A percentile compares a stretch with the other conserved stretches of the same genome.
These are phyloP conservation scores for Suhomyces chickasaworum DNA, from an alignment of 1,139 yeast species.

Conservation along the genomic window DNA sequence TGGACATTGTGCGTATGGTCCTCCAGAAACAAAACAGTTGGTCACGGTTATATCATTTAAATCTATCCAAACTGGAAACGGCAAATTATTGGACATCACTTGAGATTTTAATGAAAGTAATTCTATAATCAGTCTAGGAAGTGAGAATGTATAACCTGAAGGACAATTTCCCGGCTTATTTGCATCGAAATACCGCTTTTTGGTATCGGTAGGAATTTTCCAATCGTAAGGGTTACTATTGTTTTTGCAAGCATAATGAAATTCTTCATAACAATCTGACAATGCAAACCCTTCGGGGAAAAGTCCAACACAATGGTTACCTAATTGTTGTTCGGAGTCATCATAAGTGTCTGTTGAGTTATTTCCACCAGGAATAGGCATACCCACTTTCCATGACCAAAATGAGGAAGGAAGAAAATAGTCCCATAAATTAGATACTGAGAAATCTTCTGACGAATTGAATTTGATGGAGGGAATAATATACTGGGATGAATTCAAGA, in stretches of 20 bases:
- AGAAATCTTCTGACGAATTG: not conserved
- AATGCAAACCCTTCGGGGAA: constrained; percentile 55
- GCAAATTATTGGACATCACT: constrained; percentile 21
- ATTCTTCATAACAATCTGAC: constrained; percentile 60
- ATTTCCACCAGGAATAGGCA: constrained; percentile 42
- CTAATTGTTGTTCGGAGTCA: constrained; percentile 31
- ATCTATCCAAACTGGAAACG: constrained; percentile 71
- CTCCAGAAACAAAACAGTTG: constrained; percentile 87
- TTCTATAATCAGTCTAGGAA: constrained; percentile 56
- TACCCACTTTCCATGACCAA: constrained; percentile 74
- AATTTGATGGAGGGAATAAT: constrained; percentile 14
- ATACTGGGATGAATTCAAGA: constrained; percentile 45
- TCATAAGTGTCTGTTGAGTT: constrained; percentile 13
- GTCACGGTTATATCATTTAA: constrained; percentile 73
- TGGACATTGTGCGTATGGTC: constrained; percentile 78
- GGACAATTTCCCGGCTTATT: constrained; percentile 47
- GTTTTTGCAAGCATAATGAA: constrained; percentile 59
- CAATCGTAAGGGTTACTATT: constrained; percentile 45
- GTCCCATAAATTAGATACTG: constrained; percentile 6
- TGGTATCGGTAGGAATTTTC: constrained; percentile 37
- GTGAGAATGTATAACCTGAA: constrained; percentile 48
- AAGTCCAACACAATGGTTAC: constrained; percentile 64
- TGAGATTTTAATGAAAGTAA: constrained; percentile 33
- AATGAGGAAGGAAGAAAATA: constrained; percentile 35
- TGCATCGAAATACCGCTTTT: constrained; percentile 56